Base-by-base conservation (phyloP, 257 asterid species). In the Jasminum sambac region DNA sequence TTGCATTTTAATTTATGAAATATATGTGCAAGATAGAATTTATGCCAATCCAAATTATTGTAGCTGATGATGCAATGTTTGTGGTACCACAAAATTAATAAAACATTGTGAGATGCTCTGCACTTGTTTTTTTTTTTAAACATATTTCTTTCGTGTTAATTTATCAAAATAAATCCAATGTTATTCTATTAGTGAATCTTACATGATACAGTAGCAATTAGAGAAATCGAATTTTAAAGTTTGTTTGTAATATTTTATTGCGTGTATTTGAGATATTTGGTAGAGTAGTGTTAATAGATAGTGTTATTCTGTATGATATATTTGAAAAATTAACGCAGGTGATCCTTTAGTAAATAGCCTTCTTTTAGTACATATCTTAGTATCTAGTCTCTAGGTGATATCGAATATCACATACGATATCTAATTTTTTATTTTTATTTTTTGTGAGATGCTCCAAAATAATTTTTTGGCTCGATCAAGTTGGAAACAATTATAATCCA, bases 11-110 rank as follows among this genome's bases (percentile, higher is more conserved):
- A 37, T 57, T 34, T 57, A 37, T 57, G 63, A 76, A 77, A 68
- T 72, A 52, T 77, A 75, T 73, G 59, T 77, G 78, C 74, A 66
- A 68, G n/a, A n/a, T 61, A 26, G 37, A 64, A 40, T 77, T 66
- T 72, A 68, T 72, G 61, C 71, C 72, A 62, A 72, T 77, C 72
- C 72, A 67, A 67, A 68, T 67, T 64, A 72, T 63, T 63, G 81
- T 68, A 63, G 78, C 68, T 68, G 75, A 72, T 72, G 78, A 72
- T 72, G 78, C 74, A 77, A 68, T 72, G 57, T 64, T 65, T 68
- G 61, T 69, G 71, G 46, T 55, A 55, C 62, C 8, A 23, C 38
- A 11, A 11, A 17, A 73, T 48, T 25, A 73, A n/a, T 37, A 63
- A 46, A 48, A 44, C 42, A 16, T 48, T 13, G 38, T 37, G 4